A percentile compares a stretch with the other conserved stretches of the same genome.
Conservation (phyloP, 257 asterid species). For the Phtheirospermum japonicum region DNA sequence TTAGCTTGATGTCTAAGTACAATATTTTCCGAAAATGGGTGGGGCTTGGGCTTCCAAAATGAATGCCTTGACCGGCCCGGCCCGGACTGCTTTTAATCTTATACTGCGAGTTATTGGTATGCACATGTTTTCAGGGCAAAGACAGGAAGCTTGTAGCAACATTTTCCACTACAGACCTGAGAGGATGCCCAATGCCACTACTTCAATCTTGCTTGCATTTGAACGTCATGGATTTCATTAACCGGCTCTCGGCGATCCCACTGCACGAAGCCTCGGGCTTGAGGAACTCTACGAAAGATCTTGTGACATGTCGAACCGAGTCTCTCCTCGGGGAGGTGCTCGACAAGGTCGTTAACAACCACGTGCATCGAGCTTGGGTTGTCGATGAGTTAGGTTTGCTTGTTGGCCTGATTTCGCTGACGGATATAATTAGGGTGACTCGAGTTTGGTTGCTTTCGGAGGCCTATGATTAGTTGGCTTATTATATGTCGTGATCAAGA, state of each 20-base stretch:
- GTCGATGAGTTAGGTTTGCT: slow-evolving; percentile 51
- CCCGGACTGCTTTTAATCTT: background rate
- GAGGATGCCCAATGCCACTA: slow-evolving; percentile 57
- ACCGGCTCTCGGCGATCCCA: slow-evolving; percentile 40
- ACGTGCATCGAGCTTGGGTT: slow-evolving; percentile 85
- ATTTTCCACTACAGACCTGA: slow-evolving; percentile 73
- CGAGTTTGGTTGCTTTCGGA: slow-evolving; percentile 59
- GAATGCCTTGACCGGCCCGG: background rate
- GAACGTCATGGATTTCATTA: slow-evolving; percentile 54
- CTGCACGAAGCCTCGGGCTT: slow-evolving; percentile 47
- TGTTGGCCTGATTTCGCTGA: slow-evolving; percentile 59
- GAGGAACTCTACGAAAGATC: slow-evolving; percentile 48
- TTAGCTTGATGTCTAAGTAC: no score
- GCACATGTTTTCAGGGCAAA: slow-evolving; percentile 46
- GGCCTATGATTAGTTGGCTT: background rate
- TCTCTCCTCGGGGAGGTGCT: slow-evolving; percentile 61
- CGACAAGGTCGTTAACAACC: slow-evolving; percentile 54
- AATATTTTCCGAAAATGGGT: no score
- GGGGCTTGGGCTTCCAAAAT: background rate
- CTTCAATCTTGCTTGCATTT: slow-evolving; percentile 45
- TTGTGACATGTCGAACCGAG: slow-evolving; percentile 46
- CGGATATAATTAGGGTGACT: slow-evolving; percentile 53
- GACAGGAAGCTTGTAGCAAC: slow-evolving; percentile 70
- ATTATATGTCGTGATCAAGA: background rate
- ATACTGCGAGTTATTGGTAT: background rate